Evolutionary conservation across 495 filamentous ascomycete genomes (phyloP).

Genomic region (Lasiosphaeriaceae sp.): DNA sequence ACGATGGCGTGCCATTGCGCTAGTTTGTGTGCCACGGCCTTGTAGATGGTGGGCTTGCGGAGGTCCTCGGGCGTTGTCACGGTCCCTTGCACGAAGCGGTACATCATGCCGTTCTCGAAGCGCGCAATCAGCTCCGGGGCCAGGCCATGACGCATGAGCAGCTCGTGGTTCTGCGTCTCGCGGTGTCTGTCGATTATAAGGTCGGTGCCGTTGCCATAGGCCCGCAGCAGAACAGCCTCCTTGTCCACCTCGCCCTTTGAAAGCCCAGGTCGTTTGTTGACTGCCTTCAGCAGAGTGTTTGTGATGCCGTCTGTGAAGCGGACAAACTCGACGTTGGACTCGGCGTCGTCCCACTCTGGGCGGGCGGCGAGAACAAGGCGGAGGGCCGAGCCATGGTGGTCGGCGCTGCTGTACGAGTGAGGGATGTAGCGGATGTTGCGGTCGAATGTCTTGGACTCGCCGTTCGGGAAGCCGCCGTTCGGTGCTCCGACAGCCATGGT

Average conservation of each 20-base stretch:
- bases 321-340: constrained; percentile 79
- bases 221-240: constrained; percentile 85
- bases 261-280: constrained; percentile 74
- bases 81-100: constrained; percentile 79
- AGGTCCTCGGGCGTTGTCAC: constrained; percentile 79
- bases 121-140: constrained; percentile 85
- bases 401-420: constrained; percentile 68
- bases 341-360: constrained; percentile 74
- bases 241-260: constrained; percentile 75
- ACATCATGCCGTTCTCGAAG: constrained; percentile 94
- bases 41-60: constrained; percentile 65
- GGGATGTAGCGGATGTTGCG: constrained; percentile 56
- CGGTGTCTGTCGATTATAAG: constrained; percentile 95
- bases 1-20: constrained; percentile 92
- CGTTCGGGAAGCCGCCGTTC: constrained; percentile 19
- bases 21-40: constrained; percentile 74
- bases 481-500: constrained; percentile 26
- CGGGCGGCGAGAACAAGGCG: constrained; percentile 73
- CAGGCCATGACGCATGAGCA: constrained; percentile 73
- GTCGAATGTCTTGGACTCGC: constrained; percentile 19
- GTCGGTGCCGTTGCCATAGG: constrained; percentile 92
- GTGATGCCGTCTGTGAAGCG: constrained; percentile 97
- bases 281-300: constrained; percentile 87
- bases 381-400: constrained; percentile 71
- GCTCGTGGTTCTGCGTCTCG: constrained; percentile 60